A percentile compares a stretch with the other conserved stretches of the same genome.
phyloP scores from a whole-genome alignment of 2,329 filamentous ascomycete species.

The Diaporthe sp. region DNA sequence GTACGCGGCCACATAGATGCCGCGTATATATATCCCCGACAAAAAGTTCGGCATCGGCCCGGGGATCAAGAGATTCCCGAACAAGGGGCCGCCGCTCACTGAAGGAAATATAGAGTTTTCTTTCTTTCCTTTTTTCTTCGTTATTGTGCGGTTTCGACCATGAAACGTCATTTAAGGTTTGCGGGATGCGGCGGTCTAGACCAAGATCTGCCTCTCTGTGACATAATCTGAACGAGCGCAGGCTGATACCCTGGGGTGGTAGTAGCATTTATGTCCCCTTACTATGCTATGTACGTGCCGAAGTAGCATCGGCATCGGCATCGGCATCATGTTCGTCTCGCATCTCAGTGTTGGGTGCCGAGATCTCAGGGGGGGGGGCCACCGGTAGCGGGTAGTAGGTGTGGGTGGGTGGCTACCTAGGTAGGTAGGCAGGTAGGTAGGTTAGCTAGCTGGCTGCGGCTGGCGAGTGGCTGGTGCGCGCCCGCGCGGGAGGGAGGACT shows the following conservation, averaged over 20 bases:
- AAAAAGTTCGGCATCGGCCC: background rate
- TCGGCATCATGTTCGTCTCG: background rate
- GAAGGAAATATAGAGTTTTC: background rate
- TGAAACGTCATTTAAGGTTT: background rate
- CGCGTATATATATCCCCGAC: background rate
- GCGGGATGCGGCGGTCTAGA: background rate
- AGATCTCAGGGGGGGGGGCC: background rate
- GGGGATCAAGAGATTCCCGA: background rate
- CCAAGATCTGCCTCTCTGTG: background rate
- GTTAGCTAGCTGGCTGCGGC: background rate
- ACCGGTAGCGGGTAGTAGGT: no score
- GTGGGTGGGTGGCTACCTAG: no score
- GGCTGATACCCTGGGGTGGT: background rate
- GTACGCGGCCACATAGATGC: background rate
- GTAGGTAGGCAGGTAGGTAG: no score
- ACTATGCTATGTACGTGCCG: background rate
- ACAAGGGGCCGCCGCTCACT: background rate
- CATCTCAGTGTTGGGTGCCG: slow-evolving; percentile 2
- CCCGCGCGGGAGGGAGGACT: background rate
- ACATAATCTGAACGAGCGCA: background rate
- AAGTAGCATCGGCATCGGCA: background rate
- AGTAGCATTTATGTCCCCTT: background rate
- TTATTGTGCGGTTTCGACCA: background rate
- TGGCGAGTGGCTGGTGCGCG: background rate
- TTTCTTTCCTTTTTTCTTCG: background rate